phyloP scores from a whole-genome alignment of 2,329 filamentous ascomycete genomes.

The Nakataea oryzae region DNA sequence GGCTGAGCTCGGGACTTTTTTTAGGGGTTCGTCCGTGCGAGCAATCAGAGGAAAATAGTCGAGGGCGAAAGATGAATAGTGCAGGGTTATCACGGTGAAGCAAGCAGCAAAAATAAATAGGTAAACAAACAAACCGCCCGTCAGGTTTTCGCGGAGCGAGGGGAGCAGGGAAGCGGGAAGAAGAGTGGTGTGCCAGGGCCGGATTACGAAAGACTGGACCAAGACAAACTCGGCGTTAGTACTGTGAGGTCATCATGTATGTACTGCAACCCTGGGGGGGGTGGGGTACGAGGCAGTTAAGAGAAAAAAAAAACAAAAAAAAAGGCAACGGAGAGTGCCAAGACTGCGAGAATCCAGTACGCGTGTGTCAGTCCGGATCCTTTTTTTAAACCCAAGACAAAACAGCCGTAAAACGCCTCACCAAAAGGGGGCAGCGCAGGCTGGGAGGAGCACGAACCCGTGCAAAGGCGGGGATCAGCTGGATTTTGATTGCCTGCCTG shows the following conservation, averaged over 20 bases:
- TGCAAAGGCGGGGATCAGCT: background rate
- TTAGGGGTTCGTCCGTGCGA: background rate
- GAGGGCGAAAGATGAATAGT: background rate
- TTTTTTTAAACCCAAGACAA: background rate
- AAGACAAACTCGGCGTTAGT: background rate
- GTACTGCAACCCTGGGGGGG: background rate
- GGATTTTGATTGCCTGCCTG: background rate
- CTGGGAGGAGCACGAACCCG: background rate
- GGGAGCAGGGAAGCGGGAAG: background rate
- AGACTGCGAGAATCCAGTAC: background rate
- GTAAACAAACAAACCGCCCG: background rate
- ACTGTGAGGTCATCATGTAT: constrained; percentile 2
- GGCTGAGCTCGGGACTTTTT: background rate
- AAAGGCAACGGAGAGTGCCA: background rate
- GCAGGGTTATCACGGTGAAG: background rate
- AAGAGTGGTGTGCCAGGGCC: background rate
- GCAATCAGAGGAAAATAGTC: background rate
- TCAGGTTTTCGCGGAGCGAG: background rate
- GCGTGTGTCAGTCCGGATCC: background rate
- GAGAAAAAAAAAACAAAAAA: background rate
- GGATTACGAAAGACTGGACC: background rate
- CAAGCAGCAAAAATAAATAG: background rate
- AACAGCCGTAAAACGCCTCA: background rate
- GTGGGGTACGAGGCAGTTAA: background rate
- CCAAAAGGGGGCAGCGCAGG: background rate